Percentiles rank a stretch among this genome's conserved stretches.
Evolutionary conservation across 2,329 filamentous ascomycete species (phyloP).

Genomic region (Cercospora brassicicola): DNA sequence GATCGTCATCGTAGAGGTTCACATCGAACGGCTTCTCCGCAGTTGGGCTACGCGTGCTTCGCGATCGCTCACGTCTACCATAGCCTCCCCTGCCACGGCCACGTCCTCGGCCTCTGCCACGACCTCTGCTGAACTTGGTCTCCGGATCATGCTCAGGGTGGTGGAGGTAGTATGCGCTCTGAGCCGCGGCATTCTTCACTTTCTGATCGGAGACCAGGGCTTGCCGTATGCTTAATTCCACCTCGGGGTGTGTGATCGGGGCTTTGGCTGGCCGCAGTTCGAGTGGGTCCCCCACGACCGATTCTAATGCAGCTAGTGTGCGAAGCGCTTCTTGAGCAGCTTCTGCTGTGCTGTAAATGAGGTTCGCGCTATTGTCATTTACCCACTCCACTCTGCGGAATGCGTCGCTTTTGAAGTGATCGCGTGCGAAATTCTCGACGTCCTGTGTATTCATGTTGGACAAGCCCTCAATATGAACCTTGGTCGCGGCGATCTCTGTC

Average conservation of each 20-base stretch:
- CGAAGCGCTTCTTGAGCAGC: constrained; percentile 56
- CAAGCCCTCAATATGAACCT: constrained; percentile 81
- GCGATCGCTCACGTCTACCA: constrained; percentile 48
- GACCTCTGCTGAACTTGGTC: constrained; percentile 59
- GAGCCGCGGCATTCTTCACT: constrained; percentile 70
- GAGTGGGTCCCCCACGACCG: constrained; percentile 45
- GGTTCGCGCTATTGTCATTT: constrained; percentile 85
- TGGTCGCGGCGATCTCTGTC: constrained; percentile 52
- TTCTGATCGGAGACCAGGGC: constrained; percentile 78
- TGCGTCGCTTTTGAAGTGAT: constrained; percentile 61
- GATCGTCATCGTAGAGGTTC: constrained; percentile 79
- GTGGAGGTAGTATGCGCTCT: constrained; percentile 88
- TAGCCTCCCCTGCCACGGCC: constrained; percentile 61
- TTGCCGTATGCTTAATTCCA: constrained; percentile 69
- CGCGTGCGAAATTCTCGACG: constrained; percentile 66
- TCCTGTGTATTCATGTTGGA: constrained; percentile 78
- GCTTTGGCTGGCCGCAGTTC: constrained; percentile 66
- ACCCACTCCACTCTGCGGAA: constrained; percentile 83
- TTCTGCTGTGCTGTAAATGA: constrained; percentile 66
- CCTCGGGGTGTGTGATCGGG: constrained; percentile 66
- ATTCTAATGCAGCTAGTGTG: constrained; percentile 46
- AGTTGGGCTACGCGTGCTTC: constrained; percentile 30
- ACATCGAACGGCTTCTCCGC: constrained; percentile 61
- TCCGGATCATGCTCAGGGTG: constrained; percentile 86
- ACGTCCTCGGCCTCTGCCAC: constrained; percentile 28